Evolutionary conservation across 1,284 basidiomycete genomes (phyloP).

Genomic region (Ceratobasidium papillatum): DNA sequence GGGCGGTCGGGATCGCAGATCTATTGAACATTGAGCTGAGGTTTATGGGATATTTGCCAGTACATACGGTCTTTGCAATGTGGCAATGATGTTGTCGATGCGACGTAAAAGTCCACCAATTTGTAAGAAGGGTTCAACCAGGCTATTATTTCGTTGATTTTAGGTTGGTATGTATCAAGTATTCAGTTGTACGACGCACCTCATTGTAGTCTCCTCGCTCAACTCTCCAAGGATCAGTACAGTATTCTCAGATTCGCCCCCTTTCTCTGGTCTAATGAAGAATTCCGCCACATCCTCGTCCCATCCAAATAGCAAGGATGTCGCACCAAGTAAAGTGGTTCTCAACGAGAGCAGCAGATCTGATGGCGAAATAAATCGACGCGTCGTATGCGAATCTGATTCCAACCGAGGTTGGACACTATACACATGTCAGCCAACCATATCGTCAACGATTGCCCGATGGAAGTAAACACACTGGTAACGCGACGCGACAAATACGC

Average conservation of each 20-base stretch:
- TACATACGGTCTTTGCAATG: conserved; percentile 39
- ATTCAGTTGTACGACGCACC: conserved; percentile 44
- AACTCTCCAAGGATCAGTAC: conserved; percentile 41
- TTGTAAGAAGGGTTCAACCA: conserved; percentile 33
- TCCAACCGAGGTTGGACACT: conserved; percentile 31
- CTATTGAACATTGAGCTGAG: neutral
- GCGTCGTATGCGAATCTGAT: neutral
- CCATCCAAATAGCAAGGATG: conserved; percentile 21
- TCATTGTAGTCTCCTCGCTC: conserved; percentile 40
- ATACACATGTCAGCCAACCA: neutral
- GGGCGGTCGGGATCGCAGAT: conserved; percentile 13
- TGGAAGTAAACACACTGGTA: conserved; percentile 13
- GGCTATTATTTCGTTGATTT: conserved; percentile 14
- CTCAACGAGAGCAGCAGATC: conserved; percentile 27
- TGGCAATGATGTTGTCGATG: conserved; percentile 36
- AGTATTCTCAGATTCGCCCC: neutral
- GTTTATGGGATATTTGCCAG: neutral
- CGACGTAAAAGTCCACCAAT: conserved; percentile 43
- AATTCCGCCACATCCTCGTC: neutral
- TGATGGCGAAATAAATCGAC: conserved; percentile 24
- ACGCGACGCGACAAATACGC: conserved; percentile 27
- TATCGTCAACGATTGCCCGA: neutral
- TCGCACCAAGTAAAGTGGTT: conserved; percentile 14
- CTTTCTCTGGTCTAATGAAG: conserved; percentile 6
- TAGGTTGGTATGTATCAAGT: neutral